A percentile compares a stretch with the other conserved stretches of the same genome.
These are phyloP conservation scores for Suhomyces pyralidae DNA, from an alignment of 805 yeast genomes.

Conservation along the genomic window DNA sequence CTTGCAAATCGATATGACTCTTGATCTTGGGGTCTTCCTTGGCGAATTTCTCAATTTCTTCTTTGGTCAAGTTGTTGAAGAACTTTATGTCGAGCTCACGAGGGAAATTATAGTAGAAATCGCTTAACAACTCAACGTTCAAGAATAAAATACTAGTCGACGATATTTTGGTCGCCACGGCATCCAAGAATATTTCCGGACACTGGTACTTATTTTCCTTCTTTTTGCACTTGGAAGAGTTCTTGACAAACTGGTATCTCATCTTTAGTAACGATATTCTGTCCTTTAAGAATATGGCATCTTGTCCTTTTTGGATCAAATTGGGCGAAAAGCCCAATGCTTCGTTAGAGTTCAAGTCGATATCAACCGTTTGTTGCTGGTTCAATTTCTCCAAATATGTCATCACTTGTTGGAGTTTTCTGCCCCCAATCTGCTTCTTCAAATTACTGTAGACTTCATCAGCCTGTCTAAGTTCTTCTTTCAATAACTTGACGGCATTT, in stretches of 20 bases:
- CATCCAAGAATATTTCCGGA: slow-evolving; percentile 92
- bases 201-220: slow-evolving; percentile 85
- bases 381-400: slow-evolving; percentile 59
- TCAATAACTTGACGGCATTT: slow-evolving; percentile 66
- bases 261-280: slow-evolving; percentile 66
- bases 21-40: slow-evolving; percentile 91
- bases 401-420: slow-evolving; percentile 80
- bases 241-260: slow-evolving; percentile 68
- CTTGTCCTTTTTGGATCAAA: slow-evolving; percentile 72
- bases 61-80: slow-evolving; percentile 58
- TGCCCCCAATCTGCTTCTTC: slow-evolving; percentile 73
- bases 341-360: slow-evolving; percentile 52
- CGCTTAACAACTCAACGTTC: slow-evolving; percentile 90
- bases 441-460: slow-evolving; percentile 57
- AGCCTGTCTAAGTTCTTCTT: slow-evolving; percentile 86
- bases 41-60: slow-evolving; percentile 85
- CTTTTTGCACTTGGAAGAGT: slow-evolving; percentile 69
- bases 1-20: slow-evolving; percentile 89
- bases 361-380: slow-evolving; percentile 30
- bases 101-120: slow-evolving; percentile 94
- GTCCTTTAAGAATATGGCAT: slow-evolving; percentile 76
- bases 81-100: slow-evolving; percentile 82
- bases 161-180: slow-evolving; percentile 86
- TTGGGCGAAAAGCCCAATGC: slow-evolving; percentile 81
- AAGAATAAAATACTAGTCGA: slow-evolving; percentile 89